phyloP scores from a whole-genome alignment of 352 stramenopile genomes.

The Phytophthora pini region DNA sequence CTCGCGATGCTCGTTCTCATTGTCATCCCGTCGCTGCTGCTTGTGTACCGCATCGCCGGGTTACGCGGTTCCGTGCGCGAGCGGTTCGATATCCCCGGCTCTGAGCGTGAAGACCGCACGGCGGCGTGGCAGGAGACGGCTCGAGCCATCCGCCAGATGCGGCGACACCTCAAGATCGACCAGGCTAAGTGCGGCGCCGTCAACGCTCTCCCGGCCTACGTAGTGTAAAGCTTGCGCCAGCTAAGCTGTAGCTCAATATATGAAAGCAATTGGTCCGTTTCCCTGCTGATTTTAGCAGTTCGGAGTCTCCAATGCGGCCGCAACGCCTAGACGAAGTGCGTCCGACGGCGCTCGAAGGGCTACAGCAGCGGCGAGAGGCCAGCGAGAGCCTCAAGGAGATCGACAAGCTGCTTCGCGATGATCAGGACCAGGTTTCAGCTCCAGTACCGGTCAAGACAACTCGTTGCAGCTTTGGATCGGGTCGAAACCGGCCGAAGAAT shows the following conservation, averaged over 20 bases:
- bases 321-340: constrained; percentile 24
- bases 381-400: constrained; percentile 31
- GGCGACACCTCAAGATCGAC: constrained; percentile 45
- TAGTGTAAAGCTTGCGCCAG: constrained; percentile 17
- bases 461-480: constrained; percentile 30
- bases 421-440: constrained; percentile 4
- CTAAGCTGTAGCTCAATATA: constrained; percentile 21
- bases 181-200: constrained; percentile 22
- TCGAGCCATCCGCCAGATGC: constrained; percentile 45
- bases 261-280: constrained; percentile 16
- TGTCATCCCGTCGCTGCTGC: constrained; percentile 23
- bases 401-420: constrained; percentile 31
- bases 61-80: constrained; percentile 29
- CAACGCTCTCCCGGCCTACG: constrained; percentile 37
- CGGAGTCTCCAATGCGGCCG: background rate
- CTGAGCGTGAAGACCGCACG: constrained; percentile 38
- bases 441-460: background rate
- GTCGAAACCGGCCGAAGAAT: constrained; percentile 13
- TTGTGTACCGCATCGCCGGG: constrained; percentile 34
- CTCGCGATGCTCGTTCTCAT: constrained; percentile 21
- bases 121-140: constrained; percentile 43
- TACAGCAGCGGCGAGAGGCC: constrained; percentile 34
- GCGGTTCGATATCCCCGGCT: constrained; percentile 45
- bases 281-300: constrained; percentile 2
- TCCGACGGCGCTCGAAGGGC: constrained; percentile 25